Evolutionary conservation across 306 rosid species (phyloP).

Genomic region (Trichosanthes cucumerina): DNA sequence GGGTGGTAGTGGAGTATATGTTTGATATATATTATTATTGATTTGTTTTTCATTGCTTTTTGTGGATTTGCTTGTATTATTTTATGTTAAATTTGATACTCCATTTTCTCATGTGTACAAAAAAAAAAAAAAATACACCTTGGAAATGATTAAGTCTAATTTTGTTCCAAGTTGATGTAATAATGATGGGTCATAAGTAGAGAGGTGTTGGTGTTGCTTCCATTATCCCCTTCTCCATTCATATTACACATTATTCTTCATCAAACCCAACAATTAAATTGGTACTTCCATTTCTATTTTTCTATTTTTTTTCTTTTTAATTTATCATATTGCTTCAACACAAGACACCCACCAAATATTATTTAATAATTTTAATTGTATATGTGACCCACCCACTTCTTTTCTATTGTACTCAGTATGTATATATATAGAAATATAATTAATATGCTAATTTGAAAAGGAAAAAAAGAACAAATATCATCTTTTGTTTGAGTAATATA

Average conservation of each 20-base stretch:
- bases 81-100: not conserved
- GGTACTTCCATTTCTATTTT: not conserved
- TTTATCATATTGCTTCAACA: not conserved
- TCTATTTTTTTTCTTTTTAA: not conserved
- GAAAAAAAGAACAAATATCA: not conserved
- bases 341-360: not conserved
- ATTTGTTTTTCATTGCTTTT: not conserved
- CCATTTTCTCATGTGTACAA: not conserved
- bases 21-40: not conserved
- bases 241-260: not conserved
- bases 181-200: not conserved
- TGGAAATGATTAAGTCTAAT: not conserved
- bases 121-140: not conserved
- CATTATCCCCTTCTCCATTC: not conserved
- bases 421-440: too few relatives aligned
- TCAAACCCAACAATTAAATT: not conserved
- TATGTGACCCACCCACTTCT: not conserved
- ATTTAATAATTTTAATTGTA: not conserved
- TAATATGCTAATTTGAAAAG: not conserved
- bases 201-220: not conserved
- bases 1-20: not conserved
- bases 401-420: not conserved
- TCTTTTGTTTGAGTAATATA: not conserved
- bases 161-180: not conserved
- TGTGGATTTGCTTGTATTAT: not conserved